Conservation (phyloP, 1,284 basidiomycete species). For the Trichosporon faecale region DNA sequence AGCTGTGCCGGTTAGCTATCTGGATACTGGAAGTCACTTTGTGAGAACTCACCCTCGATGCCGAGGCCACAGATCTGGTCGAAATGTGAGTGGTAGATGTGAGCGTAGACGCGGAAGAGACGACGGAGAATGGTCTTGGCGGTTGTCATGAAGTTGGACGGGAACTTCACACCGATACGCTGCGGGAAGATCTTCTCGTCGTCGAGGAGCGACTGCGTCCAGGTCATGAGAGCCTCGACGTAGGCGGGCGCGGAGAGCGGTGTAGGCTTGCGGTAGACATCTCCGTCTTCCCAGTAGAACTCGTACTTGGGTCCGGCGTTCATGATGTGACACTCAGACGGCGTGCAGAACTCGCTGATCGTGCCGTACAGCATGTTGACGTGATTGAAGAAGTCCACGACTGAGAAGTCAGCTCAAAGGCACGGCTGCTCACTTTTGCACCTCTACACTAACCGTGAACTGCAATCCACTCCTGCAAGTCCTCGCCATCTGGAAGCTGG, state of each 20-base stretch:
- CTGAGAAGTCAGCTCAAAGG: slow-evolving; percentile 52
- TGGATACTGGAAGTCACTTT: no score
- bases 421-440: not conserved
- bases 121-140: slow-evolving; percentile 89
- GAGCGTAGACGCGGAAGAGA: slow-evolving; percentile 95
- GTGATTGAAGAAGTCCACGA: slow-evolving; percentile 94
- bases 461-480: slow-evolving; percentile 92
- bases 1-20: slow-evolving; percentile 56
- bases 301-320: slow-evolving; percentile 98
- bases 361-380: slow-evolving; percentile 95
- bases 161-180: slow-evolving; percentile 91
- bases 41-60: slow-evolving; percentile 80
- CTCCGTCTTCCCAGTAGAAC: slow-evolving; percentile 97
- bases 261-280: slow-evolving; percentile 85
- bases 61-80: slow-evolving; percentile 97
- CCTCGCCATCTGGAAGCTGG: slow-evolving; percentile 88
- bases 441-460: slow-evolving; percentile 71
- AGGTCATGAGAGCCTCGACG: slow-evolving; percentile 98
- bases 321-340: slow-evolving; percentile 97
- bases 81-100: slow-evolving; percentile 99
- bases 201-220: slow-evolving; percentile 90
- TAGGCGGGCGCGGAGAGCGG: slow-evolving; percentile 93
- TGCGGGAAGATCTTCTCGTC: slow-evolving; percentile 92
- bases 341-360: slow-evolving; percentile 93
- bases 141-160: slow-evolving; percentile 83